Conservation (phyloP, 108 stramenopile genomes). For the Pinguiococcus pyrenoidosus region DNA sequence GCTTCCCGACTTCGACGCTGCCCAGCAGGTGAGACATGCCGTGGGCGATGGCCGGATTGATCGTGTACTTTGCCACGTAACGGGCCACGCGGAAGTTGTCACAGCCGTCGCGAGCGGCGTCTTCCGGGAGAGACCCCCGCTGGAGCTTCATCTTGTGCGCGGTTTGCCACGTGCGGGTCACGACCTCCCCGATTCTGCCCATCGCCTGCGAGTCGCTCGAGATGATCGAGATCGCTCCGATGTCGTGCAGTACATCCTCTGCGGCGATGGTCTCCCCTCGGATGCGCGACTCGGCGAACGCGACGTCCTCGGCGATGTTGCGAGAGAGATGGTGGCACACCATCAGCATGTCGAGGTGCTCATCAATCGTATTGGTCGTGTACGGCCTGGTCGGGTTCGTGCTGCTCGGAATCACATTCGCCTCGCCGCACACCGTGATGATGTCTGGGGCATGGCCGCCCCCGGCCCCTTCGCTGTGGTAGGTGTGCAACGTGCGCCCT, state of each 20-base stretch:
- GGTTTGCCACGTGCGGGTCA: constrained; percentile 93
- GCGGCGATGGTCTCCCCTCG: constrained; percentile 90
- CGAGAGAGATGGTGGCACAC: constrained; percentile 59
- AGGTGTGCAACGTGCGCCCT: constrained; percentile 83
- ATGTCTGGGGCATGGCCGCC: constrained; percentile 97
- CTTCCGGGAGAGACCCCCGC: constrained; percentile 66
- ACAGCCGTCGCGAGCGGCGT: constrained; percentile 39
- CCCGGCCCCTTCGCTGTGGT: constrained; percentile 80
- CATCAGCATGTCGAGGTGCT: constrained; percentile 97
- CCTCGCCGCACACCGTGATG: constrained; percentile 80
- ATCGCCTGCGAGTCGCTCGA: constrained; percentile 57
- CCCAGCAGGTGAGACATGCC: constrained; percentile 84
- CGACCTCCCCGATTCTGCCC: constrained; percentile 95
- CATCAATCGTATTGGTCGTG: constrained; percentile 91
- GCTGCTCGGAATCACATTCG: constrained; percentile 76
- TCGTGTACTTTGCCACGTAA: constrained; percentile 94
- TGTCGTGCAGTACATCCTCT: constrained; percentile 92
- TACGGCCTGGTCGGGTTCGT: constrained; percentile 94
- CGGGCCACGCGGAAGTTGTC: constrained; percentile 85
- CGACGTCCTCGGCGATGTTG: constrained; percentile 82
- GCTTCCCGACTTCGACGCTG: constrained; percentile 73
- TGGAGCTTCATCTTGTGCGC: constrained; percentile 97
- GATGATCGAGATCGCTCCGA: constrained; percentile 88
- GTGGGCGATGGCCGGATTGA: constrained; percentile 93
- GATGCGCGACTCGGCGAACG: constrained; percentile 88